These are phyloP conservation scores for Camelina laxa DNA, from an alignment of 345 rosid genomes.

Conservation along the genomic window DNA sequence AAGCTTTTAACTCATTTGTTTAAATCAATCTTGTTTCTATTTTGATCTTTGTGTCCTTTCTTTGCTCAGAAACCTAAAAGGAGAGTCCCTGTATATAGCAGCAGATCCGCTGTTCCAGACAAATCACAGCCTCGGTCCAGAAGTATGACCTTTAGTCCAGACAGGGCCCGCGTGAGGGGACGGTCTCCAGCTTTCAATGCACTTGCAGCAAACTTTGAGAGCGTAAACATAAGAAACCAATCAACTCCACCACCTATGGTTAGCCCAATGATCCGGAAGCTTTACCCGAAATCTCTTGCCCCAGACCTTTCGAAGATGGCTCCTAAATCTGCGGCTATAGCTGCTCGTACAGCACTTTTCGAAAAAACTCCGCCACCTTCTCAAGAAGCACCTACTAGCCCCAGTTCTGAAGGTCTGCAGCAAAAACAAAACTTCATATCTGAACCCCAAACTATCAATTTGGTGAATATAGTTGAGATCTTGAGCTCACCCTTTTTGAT, in stretches of 20 bases:
- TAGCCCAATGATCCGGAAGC: slow-evolving; percentile 69
- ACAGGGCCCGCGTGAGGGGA: slow-evolving; percentile 95
- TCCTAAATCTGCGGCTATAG: slow-evolving; percentile 71
- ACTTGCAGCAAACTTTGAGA: slow-evolving; percentile 95
- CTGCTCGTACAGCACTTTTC: slow-evolving; percentile 69
- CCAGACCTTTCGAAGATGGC: slow-evolving; percentile 72
- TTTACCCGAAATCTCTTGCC: slow-evolving; percentile 86
- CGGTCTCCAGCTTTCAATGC: slow-evolving; percentile 99
- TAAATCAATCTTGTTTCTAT: slow-evolving; percentile 15
- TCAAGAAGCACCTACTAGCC: slow-evolving; percentile 65
- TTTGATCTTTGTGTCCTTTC: slow-evolving; percentile 27
- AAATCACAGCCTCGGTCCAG: slow-evolving; percentile 90
- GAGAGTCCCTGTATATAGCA: slow-evolving; percentile 76
- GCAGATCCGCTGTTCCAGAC: slow-evolving; percentile 87
- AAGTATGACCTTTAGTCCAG: slow-evolving; percentile 96
- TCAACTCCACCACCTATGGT: slow-evolving; percentile 98
- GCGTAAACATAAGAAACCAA: slow-evolving; percentile 73
- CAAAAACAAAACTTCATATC: background rate
- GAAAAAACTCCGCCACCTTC: slow-evolving; percentile 65
- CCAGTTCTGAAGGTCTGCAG: slow-evolving; percentile 69
- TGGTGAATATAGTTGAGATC: background rate
- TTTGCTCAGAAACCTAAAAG: slow-evolving; percentile 81
- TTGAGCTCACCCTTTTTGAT: slow-evolving; percentile 35
- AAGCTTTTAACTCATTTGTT: slow-evolving; percentile 19
- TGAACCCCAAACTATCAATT: background rate